Conservation (phyloP, 1,139 yeast genomes). For the Candida labiduridarum region DNA sequence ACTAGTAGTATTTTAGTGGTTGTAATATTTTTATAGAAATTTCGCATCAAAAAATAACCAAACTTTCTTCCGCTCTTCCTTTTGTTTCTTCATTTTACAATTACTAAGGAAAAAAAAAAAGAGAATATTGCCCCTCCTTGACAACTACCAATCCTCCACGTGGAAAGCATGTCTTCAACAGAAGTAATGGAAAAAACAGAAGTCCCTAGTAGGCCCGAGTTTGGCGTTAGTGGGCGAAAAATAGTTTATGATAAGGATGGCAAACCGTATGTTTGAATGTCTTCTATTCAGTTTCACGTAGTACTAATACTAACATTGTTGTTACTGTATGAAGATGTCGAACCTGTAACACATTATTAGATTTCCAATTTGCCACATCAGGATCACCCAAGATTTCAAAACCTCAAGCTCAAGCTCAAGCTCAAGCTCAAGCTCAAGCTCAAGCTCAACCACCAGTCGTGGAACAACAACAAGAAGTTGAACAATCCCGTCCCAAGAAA, state of each 20-base stretch:
- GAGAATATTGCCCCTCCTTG: background rate
- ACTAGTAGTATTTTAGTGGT: background rate
- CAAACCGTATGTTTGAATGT: conserved; percentile 64
- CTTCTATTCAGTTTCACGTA: conserved; percentile 4
- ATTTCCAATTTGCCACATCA: conserved; percentile 66
- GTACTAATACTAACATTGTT: conserved; percentile 20
- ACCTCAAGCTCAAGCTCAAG: background rate
- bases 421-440: no score
- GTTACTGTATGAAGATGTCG: conserved; percentile 57
- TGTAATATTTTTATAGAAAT: background rate
- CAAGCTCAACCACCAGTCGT: background rate
- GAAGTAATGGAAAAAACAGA: conserved; percentile 3
- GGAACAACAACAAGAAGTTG: background rate
- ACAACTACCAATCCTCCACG: background rate
- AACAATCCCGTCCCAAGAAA: background rate
- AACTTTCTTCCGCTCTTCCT: background rate
- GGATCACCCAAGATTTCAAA: conserved; percentile 19
- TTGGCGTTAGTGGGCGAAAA: conserved; percentile 65
- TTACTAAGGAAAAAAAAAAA: background rate
- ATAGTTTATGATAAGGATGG: conserved; percentile 86
- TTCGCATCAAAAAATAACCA: conserved; percentile 1
- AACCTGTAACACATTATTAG: conserved; percentile 75
- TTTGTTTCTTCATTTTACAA: background rate
- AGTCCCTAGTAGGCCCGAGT: conserved; percentile 30
- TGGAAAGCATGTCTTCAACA: background rate